Evolutionary conservation across 1,284 basidiomycete species (phyloP).

Genomic region (Ustilago loliicola): DNA sequence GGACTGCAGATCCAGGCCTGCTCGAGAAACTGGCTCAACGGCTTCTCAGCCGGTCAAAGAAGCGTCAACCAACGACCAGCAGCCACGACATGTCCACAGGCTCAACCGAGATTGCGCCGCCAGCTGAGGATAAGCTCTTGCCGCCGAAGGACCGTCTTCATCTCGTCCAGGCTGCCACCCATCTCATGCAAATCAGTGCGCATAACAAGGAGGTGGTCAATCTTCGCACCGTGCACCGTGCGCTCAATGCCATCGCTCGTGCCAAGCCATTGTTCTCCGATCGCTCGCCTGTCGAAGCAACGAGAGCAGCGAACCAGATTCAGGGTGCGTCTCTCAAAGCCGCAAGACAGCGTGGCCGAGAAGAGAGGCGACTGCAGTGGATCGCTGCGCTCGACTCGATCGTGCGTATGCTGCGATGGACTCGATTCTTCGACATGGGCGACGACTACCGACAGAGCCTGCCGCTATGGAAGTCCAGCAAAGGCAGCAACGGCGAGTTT

Average conservation of each 20-base stretch:
- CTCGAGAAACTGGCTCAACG: constrained; percentile 30
- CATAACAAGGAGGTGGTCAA: constrained; percentile 31
- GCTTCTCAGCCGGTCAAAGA: constrained; percentile 15
- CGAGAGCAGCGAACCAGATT: background rate
- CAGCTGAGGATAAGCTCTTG: background rate
- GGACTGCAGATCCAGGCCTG: constrained; percentile 18
- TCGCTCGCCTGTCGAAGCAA: background rate
- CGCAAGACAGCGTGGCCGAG: constrained; percentile 6
- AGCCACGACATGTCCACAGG: background rate
- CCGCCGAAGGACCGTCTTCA: constrained; percentile 9
- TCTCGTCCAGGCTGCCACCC: constrained; percentile 16
- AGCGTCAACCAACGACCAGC: background rate
- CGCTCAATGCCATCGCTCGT: constrained; percentile 16
- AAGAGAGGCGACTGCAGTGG: constrained; percentile 22
- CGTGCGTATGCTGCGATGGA: constrained; percentile 41
- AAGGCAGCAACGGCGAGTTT: constrained; percentile 19
- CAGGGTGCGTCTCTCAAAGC: background rate
- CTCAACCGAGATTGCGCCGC: background rate
- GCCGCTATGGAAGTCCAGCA: constrained; percentile 36
- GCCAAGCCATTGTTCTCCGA: background rate
- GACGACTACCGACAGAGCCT: constrained; percentile 27
- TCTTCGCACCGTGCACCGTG: constrained; percentile 22
- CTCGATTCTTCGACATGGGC: constrained; percentile 40
- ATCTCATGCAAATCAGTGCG: constrained; percentile 27
- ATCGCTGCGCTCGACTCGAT: constrained; percentile 28